phyloP scores from a whole-genome alignment of 345 rosid genomes.

The Sisymbrium irio region DNA sequence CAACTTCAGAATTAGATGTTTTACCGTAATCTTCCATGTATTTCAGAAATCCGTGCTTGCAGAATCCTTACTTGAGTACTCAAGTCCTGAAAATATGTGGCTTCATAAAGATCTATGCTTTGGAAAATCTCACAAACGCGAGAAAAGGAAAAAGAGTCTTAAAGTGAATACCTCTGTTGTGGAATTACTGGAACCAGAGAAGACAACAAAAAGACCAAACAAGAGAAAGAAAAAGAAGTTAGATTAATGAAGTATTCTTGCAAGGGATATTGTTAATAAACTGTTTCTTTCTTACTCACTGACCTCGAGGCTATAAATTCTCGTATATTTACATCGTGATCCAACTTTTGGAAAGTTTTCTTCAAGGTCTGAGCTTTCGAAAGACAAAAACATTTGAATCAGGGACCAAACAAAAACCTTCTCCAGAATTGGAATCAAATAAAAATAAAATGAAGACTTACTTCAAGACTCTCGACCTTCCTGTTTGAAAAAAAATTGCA shows the following conservation, averaged over 20 bases:
- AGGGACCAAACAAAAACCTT: conserved; percentile 10
- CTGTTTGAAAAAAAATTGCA: conserved; percentile 40
- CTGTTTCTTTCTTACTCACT: not conserved
- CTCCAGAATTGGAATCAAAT: not conserved
- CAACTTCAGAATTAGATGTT: conserved; percentile 9
- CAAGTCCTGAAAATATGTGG: conserved; percentile 47
- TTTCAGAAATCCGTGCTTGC: conserved; percentile 58
- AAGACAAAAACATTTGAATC: conserved; percentile 28
- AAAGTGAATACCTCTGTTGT: conserved; percentile 58
- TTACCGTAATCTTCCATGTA: conserved; percentile 75
- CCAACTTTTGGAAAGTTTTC: conserved; percentile 91
- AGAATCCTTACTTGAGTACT: conserved; percentile 53
- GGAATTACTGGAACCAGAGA: conserved; percentile 55
- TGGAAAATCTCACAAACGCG: not conserved
- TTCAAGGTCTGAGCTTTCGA: conserved; percentile 64
- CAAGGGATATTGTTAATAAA: not conserved
- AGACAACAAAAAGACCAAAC: conserved; percentile 2
- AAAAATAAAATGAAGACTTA: conserved; percentile 37
- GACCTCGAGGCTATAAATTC: conserved; percentile 71
- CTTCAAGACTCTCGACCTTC: conserved; percentile 90
- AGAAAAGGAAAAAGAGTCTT: not conserved
- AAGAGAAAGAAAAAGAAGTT: conserved; percentile 21
- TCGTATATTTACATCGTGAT: conserved; percentile 78
- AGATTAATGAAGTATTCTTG: not conserved
- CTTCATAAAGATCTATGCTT: conserved; percentile 19